Conservation (phyloP, 1,284 basidiomycete genomes). For the Leccinum fallax region DNA sequence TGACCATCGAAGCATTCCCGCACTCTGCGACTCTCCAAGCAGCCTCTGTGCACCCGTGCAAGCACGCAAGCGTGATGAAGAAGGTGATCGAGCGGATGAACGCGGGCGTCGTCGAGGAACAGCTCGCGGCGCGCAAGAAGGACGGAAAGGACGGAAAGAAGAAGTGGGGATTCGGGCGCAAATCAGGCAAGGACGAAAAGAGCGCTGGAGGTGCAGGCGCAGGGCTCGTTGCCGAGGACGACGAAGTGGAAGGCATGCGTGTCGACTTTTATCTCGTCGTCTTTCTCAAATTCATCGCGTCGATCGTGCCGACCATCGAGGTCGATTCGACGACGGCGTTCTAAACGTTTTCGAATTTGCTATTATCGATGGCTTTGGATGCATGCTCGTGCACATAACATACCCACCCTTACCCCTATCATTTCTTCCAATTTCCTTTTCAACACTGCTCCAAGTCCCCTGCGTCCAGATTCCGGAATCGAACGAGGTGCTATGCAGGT, state of each 20-base stretch:
- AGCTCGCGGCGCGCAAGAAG: slow-evolving; percentile 60
- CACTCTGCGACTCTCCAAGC: slow-evolving; percentile 84
- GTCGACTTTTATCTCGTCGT: slow-evolving; percentile 96
- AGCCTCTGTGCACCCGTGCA: slow-evolving; percentile 96
- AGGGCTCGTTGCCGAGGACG: slow-evolving; percentile 49
- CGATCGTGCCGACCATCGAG: slow-evolving; percentile 94
- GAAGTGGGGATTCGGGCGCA: slow-evolving; percentile 83
- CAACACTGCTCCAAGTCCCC: background rate
- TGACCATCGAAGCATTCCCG: slow-evolving; percentile 98
- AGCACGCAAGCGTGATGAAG: slow-evolving; percentile 99
- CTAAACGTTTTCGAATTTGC: slow-evolving; percentile 38
- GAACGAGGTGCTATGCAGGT: slow-evolving; percentile 5
- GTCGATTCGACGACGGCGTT: slow-evolving; percentile 89
- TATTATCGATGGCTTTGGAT: slow-evolving; percentile 3
- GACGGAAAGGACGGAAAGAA: slow-evolving; percentile 64
- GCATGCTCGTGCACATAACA: slow-evolving; percentile 10
- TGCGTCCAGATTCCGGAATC: slow-evolving; percentile 5
- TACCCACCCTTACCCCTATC: slow-evolving; percentile 22
- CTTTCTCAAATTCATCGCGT: slow-evolving; percentile 97
- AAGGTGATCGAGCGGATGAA: slow-evolving; percentile 99
- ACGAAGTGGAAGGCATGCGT: slow-evolving; percentile 83
- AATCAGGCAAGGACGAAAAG: slow-evolving; percentile 65
- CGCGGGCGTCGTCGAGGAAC: slow-evolving; percentile 78
- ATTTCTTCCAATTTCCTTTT: background rate
- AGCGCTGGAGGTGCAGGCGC: slow-evolving; percentile 14